phyloP scores from a whole-genome alignment of 2,329 filamentous ascomycete genomes.

The Aureobasidium melanogenum region DNA sequence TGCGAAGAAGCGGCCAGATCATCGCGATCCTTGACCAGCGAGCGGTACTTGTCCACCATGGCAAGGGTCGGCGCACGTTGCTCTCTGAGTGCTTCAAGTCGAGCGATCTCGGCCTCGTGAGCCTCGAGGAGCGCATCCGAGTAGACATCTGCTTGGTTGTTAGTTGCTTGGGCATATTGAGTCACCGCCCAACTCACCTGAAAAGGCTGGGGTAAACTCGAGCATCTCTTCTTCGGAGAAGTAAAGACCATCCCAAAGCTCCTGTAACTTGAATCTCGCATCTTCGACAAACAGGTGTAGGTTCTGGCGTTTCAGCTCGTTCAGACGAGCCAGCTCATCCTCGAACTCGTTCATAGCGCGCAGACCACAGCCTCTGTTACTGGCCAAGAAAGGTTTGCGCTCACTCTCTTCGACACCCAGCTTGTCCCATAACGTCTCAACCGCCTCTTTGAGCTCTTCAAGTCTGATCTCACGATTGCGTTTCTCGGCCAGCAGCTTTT shows the following conservation, averaged over 20 bases:
- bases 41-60: constrained; percentile 74
- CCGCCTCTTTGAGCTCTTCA: constrained; percentile 63
- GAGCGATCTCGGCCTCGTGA: constrained; percentile 81
- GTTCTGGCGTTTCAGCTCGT: constrained; percentile 91
- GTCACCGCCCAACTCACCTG: constrained; percentile 29
- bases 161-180: neutral
- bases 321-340: constrained; percentile 75
- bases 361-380: constrained; percentile 83
- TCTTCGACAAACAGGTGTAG: constrained; percentile 95
- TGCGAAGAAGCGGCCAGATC: constrained; percentile 85
- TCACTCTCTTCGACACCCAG: constrained; percentile 75
- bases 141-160: constrained; percentile 59
- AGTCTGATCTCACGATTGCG: constrained; percentile 69
- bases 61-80: constrained; percentile 78
- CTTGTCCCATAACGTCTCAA: constrained; percentile 85
- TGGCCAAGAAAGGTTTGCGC: constrained; percentile 73
- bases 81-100: constrained; percentile 73
- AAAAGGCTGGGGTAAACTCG: constrained; percentile 93
- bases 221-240: constrained; percentile 98
- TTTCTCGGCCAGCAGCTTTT: constrained; percentile 84
- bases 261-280: constrained; percentile 79
- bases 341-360: constrained; percentile 94
- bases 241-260: constrained; percentile 89
- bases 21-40: constrained; percentile 74
- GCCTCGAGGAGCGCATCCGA: constrained; percentile 91